phyloP scores from a whole-genome alignment of 2,329 filamentous ascomycete genomes.

The Xylaria sp. region DNA sequence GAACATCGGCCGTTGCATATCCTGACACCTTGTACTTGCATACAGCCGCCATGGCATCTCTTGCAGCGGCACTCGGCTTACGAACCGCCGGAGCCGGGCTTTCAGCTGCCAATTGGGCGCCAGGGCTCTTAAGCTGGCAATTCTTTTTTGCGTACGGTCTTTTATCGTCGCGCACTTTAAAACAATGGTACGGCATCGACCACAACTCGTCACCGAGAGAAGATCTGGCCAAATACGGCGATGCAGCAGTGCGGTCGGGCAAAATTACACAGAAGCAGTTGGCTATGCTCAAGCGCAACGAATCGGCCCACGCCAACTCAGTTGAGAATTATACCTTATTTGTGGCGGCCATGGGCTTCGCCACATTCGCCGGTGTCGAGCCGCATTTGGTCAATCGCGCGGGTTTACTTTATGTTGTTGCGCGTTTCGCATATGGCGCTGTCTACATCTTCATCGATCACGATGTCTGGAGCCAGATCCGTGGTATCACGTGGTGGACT shows the following conservation, averaged over 20 bases:
- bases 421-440: constrained; percentile 53
- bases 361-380: constrained; percentile 53
- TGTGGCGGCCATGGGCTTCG: constrained; percentile 52
- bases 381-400: constrained; percentile 51
- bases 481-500: constrained; percentile 56
- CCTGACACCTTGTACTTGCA: no score
- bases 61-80: constrained; percentile 46
- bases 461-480: constrained; percentile 49
- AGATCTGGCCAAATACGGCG: constrained; percentile 58
- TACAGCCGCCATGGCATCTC: constrained; percentile 33
- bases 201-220: constrained; percentile 59
- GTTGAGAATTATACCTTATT: constrained; percentile 57
- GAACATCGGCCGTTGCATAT: no score
- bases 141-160: constrained; percentile 57
- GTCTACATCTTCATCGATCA: constrained; percentile 55
- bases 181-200: constrained; percentile 56
- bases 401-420: constrained; percentile 54
- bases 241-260: constrained; percentile 54
- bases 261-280: constrained; percentile 56
- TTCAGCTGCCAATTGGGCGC: constrained; percentile 39
- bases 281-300: constrained; percentile 55
- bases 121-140: constrained; percentile 52
- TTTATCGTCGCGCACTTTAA: constrained; percentile 56
- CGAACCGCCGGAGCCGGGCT: constrained; percentile 32
- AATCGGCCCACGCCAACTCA: constrained; percentile 59